Percentiles rank a stretch among this genome's conserved stretches.
Conservation (phyloP, 192 early-diverging fungal species). For the Globomyces pollinis-pini region DNA sequence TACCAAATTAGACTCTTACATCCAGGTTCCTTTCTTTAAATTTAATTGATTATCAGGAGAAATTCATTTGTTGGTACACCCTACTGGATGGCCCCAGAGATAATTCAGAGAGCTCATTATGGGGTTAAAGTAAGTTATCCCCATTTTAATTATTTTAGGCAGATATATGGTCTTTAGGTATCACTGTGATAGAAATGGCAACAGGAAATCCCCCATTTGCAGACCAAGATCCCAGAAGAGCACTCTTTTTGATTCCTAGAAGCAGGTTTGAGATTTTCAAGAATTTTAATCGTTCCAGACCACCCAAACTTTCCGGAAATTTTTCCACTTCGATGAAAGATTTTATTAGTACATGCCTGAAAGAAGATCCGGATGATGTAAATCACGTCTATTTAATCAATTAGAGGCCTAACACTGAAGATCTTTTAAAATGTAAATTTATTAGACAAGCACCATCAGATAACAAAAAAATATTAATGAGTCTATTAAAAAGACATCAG, state of each 20-base stretch:
- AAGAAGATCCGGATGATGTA: slow-evolving; percentile 77
- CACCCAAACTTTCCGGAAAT: slow-evolving; percentile 69
- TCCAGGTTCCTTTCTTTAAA: too few species aligned
- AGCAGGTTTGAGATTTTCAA: too few species aligned
- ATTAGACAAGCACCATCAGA: slow-evolving; percentile 29
- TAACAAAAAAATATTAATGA: background rate
- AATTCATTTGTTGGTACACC: slow-evolving; percentile 91
- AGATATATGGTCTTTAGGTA: slow-evolving; percentile 99
- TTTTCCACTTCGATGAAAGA: slow-evolving; percentile 78
- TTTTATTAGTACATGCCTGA: slow-evolving; percentile 79
- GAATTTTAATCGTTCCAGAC: too few species aligned
- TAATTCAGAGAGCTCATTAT: slow-evolving; percentile 53
- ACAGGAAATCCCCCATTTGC: slow-evolving; percentile 92
- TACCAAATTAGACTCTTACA: too few species aligned
- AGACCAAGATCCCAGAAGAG: slow-evolving; percentile 81
- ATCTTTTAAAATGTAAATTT: slow-evolving; percentile 75
- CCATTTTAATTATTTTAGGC: too few species aligned
- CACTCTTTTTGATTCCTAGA: slow-evolving; percentile 80
- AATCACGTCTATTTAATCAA: background rate
- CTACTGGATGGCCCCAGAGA: slow-evolving; percentile 59
- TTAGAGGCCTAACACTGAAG: slow-evolving; percentile 79
- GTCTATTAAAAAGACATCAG: slow-evolving; percentile 4
- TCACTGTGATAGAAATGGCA: slow-evolving; percentile 94
- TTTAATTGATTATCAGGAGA: slow-evolving; percentile 13
- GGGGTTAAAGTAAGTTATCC: too few species aligned